Percentiles rank a stretch among this genome's conserved stretches.
Conservation (phyloP, 495 filamentous ascomycete genomes). For the Symbiotaphrina buchneri region DNA sequence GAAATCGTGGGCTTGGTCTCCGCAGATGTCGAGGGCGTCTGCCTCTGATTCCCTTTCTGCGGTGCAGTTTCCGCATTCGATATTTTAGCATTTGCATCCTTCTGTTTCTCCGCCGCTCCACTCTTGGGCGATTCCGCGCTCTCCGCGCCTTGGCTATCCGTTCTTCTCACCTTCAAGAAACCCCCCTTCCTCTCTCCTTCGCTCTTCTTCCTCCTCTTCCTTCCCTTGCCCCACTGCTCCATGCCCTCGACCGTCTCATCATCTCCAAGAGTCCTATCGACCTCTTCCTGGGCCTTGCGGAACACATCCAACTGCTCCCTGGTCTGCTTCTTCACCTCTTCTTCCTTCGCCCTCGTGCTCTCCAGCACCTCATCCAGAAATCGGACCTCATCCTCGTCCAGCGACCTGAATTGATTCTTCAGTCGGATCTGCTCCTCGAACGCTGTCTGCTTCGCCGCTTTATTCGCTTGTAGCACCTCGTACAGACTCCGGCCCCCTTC, state of each 20-base stretch:
- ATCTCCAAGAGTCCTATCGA: slow-evolving; percentile 25
- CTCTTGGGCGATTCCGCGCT: not conserved
- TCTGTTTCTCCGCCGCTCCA: slow-evolving; percentile 6
- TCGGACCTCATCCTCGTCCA: slow-evolving; percentile 87
- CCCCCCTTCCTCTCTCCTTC: slow-evolving; percentile 26
- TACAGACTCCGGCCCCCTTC: slow-evolving; percentile 52
- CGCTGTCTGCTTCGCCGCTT: slow-evolving; percentile 92
- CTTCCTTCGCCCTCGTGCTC: slow-evolving; percentile 46
- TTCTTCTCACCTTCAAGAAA: not conserved
- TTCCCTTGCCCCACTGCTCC: slow-evolving; percentile 28
- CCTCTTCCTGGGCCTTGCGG: slow-evolving; percentile 41
- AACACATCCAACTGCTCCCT: slow-evolving; percentile 50
- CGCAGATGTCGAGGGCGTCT: slow-evolving; percentile 15
- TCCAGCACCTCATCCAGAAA: slow-evolving; percentile 66
- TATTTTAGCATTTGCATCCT: slow-evolving; percentile 1
- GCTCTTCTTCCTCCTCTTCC: slow-evolving; percentile 36
- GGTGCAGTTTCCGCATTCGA: not conserved
- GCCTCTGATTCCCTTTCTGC: slow-evolving; percentile 30
- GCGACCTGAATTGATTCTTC: slow-evolving; percentile 81
- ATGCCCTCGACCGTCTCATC: slow-evolving; percentile 14
- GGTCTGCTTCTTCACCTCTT: slow-evolving; percentile 48
- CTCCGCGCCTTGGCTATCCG: not conserved
- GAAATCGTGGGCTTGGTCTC: not conserved
- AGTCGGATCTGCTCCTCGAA: slow-evolving; percentile 78
- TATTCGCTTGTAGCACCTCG: slow-evolving; percentile 80